phyloP scores from a whole-genome alignment of 2,329 filamentous ascomycete species.

The Aspergillus sergii region DNA sequence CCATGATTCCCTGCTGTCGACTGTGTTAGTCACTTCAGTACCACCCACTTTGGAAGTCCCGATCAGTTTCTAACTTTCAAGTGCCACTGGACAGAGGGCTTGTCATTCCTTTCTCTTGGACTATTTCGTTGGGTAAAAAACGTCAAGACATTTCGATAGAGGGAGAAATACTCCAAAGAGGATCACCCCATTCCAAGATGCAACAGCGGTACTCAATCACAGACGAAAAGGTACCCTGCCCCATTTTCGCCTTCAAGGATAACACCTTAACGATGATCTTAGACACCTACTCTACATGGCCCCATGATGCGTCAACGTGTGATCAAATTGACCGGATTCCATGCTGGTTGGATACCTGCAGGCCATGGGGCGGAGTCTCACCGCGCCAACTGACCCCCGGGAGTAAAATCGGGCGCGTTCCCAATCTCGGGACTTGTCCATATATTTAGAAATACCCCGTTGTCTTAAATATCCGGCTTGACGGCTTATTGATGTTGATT shows the following conservation, averaged over 20 bases:
- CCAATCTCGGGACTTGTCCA: neutral
- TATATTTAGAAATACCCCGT: constrained; percentile 6
- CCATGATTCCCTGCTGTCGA: neutral
- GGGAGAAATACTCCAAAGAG: neutral
- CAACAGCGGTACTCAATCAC: neutral
- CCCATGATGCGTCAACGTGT: neutral
- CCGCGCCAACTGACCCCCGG: neutral
- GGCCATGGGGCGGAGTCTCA: neutral
- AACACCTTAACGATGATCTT: neutral
- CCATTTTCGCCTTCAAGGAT: neutral
- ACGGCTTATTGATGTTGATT: neutral
- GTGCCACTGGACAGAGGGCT: neutral
- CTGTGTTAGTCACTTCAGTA: neutral
- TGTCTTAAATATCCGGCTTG: neutral
- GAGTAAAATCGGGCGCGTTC: neutral
- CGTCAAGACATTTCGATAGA: neutral
- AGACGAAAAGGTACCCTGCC: neutral
- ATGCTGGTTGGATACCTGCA: neutral
- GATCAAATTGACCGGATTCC: neutral
- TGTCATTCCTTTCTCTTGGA: neutral
- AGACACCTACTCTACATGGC: neutral
- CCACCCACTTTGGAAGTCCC: neutral
- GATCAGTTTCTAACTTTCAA: neutral
- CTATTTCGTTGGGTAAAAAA: neutral
- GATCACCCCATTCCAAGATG: neutral